Evolutionary conservation across 192 early-diverging fungal genomes (phyloP), one percentile per base, ranked within the genome.

Genomic region (Obelidium mucronatum): DNA sequence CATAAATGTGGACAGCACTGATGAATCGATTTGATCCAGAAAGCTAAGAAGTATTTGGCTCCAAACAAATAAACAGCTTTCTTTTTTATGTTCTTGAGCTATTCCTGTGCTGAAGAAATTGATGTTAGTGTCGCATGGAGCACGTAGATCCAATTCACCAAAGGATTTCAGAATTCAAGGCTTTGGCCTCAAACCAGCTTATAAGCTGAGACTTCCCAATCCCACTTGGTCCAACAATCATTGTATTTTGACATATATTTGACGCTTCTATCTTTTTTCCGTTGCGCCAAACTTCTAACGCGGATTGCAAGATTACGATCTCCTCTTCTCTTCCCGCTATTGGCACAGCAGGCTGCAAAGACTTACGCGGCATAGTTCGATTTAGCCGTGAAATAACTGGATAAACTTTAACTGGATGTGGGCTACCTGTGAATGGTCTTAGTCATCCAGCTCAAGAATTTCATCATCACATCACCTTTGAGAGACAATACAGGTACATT

Each of bases 361-460:
- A 48, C 44, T 48, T 6, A 15, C 0, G 8, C 44, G n/a, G n/a
- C n/a, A n/a, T n/a, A n/a, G n/a, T n/a, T 48, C 44, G 44, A 15
- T 48, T 48, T 6, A 48, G 8, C 19, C 19, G 11, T 48, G 22
- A 4, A 39, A 39, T 5, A 33, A 35, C 30, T 65, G 13, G 22
- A 44, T 53, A 72, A 36, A 72, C 59, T 58, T 59, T 72, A 2
- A 72, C 70, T 34, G 70, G 70, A 33, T 59, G 17, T 31, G 70
- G 56, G 11, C 55, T 55, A 2, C 70, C 70, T 70, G 40, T 24
- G 40, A 66, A 24, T 19, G 22, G 24, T 39, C 22, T 66, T n/a
- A 24, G 30, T 15, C 24, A n/a, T 53, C 24, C 1, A 53, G 2
- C 19, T 17, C 52, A 17, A 1, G n/a, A 66, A 66, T 36, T 11